A percentile compares a stretch with the other conserved stretches of the same genome.
These are phyloP conservation scores for Lachnellula subtilissima DNA, from an alignment of 2,329 filamentous ascomycete species.

Conservation along the genomic window DNA sequence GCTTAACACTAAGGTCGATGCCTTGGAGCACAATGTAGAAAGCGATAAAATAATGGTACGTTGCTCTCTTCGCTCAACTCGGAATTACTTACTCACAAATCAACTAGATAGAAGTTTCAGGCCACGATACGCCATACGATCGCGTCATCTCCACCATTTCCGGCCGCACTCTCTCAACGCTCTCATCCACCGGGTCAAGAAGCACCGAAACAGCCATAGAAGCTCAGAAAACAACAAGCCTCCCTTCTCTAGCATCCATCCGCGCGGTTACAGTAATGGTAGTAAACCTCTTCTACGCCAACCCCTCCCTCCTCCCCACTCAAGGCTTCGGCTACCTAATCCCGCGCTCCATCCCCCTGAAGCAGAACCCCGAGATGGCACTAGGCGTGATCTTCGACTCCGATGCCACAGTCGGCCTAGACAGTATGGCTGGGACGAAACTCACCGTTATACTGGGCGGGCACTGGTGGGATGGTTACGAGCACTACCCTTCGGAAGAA, in stretches of 20 bases:
- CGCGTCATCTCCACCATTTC: conserved; percentile 61
- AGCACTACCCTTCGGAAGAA: conserved; percentile 55
- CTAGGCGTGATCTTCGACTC: conserved; percentile 93
- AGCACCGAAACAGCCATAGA: neutral
- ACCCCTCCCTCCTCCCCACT: conserved; percentile 55
- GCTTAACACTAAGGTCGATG: conserved; percentile 43
- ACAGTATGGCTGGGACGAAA: conserved; percentile 65
- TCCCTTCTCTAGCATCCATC: conserved; percentile 48
- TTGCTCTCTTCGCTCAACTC: conserved; percentile 7
- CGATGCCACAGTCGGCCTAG: conserved; percentile 41
- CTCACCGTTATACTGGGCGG: conserved; percentile 93
- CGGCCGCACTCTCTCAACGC: conserved; percentile 18
- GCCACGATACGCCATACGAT: conserved; percentile 36
- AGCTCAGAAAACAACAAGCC: conserved; percentile 16
- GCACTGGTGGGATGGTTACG: conserved; percentile 76
- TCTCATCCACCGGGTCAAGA: conserved; percentile 4
- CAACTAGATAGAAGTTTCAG: conserved; percentile 28
- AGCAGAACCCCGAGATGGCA: conserved; percentile 74
- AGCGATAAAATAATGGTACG: conserved; percentile 41
- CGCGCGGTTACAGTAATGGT: conserved; percentile 80
- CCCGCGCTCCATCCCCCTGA: conserved; percentile 63
- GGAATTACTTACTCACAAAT: conserved; percentile 16
- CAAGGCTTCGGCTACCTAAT: conserved; percentile 90
- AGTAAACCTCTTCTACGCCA: conserved; percentile 80
- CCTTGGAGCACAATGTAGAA: conserved; percentile 38